phyloP scores from a whole-genome alignment of 2,329 filamentous ascomycete genomes.

The Didymella exigua region DNA sequence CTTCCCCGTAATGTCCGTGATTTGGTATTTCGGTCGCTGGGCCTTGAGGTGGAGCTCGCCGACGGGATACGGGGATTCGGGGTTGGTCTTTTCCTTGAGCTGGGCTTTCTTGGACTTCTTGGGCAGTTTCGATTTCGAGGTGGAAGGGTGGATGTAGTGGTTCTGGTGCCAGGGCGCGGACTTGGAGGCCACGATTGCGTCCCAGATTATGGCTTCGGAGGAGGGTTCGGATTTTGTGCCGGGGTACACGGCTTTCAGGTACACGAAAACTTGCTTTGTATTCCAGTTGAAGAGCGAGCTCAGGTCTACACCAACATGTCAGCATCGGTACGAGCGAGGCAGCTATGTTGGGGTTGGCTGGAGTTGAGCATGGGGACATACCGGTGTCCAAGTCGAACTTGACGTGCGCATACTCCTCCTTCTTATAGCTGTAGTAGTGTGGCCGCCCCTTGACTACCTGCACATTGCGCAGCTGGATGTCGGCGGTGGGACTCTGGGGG shows the following conservation, averaged over 20 bases:
- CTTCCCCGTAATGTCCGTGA: constrained; percentile 84
- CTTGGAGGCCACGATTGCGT: constrained; percentile 83
- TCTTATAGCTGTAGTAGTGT: constrained; percentile 92
- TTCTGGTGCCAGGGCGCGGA: constrained; percentile 61
- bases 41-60: constrained; percentile 79
- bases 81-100: constrained; percentile 16
- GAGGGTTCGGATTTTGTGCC: constrained; percentile 51
- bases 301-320: constrained; percentile 63
- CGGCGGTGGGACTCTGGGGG: constrained; percentile 70
- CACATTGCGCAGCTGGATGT: constrained; percentile 72
- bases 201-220: constrained; percentile 86
- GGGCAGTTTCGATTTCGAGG: constrained; percentile 54
- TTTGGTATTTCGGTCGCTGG: constrained; percentile 94
- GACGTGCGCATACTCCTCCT: constrained; percentile 94
- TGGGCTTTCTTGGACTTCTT: constrained; percentile 26
- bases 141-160: constrained; percentile 62
- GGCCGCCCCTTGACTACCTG: constrained; percentile 90
- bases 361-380: constrained; percentile 33
- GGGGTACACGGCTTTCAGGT: constrained; percentile 80
- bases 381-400: constrained; percentile 88
- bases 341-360: neutral
- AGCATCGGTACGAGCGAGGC: neutral
- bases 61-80: constrained; percentile 50
- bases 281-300: constrained; percentile 97
- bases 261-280: constrained; percentile 97